phyloP scores from a whole-genome alignment of 2,329 filamentous ascomycete species.

The Coniosporium tulheliwenetii region DNA sequence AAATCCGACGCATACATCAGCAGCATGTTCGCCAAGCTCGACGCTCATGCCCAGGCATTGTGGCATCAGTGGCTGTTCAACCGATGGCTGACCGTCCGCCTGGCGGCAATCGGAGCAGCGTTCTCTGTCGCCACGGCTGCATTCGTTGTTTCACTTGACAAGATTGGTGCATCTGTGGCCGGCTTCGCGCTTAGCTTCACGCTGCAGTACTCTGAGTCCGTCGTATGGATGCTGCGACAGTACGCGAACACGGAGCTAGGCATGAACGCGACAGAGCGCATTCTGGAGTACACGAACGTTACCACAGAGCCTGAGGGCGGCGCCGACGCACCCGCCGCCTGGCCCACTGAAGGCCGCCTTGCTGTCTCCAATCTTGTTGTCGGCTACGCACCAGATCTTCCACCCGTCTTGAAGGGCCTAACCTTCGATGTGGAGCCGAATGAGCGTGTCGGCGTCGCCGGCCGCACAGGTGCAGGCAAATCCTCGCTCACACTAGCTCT shows the following conservation, averaged over 20 bases:
- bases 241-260: constrained; percentile 50
- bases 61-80: too few species aligned
- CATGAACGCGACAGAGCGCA: constrained; percentile 67
- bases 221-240: constrained; percentile 51
- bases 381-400: constrained; percentile 3
- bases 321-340: constrained; percentile 47
- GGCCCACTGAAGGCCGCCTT: constrained; percentile 60
- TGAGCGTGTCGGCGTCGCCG: constrained; percentile 35
- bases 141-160: constrained; percentile 44
- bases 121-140: constrained; percentile 52
- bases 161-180: constrained; percentile 53
- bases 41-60: too few species aligned
- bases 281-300: constrained; percentile 59
- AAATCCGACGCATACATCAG: constrained; percentile 45
- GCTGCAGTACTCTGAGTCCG: constrained; percentile 47
- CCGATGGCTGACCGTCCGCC: constrained; percentile 23
- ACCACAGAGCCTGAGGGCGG: constrained; percentile 49
- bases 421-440: constrained; percentile 30
- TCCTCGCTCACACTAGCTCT: constrained; percentile 32
- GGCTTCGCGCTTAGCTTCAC: constrained; percentile 65
- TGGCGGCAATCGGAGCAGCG: constrained; percentile 51
- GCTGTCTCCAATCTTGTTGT: constrained; percentile 14
- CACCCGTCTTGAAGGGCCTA: constrained; percentile 26
- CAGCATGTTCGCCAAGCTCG: too few species aligned
- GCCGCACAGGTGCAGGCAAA: constrained; percentile 39